Conservation (phyloP, 1,284 basidiomycete genomes). For the Sanghuangporus baumii region DNA sequence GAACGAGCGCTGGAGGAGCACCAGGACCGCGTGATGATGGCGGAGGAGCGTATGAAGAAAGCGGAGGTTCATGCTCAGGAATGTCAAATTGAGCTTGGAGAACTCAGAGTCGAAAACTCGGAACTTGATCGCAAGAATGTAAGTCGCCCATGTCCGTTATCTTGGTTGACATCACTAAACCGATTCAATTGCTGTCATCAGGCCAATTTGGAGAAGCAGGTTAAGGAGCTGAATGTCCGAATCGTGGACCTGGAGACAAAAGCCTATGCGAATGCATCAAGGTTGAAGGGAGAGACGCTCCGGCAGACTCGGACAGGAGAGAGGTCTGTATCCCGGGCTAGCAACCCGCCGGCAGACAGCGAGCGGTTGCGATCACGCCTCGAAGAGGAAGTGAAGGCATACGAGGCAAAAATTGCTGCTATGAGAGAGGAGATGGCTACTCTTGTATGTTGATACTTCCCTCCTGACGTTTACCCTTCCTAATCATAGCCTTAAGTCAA, state of each 20-base stretch:
- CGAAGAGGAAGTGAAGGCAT: constrained; percentile 58
- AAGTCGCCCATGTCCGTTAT: constrained; percentile 25
- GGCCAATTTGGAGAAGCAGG: constrained; percentile 78
- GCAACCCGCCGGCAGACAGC: constrained; percentile 50
- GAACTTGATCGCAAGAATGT: constrained; percentile 76
- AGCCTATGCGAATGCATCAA: constrained; percentile 61
- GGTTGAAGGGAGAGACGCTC: constrained; percentile 46
- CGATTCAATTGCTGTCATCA: constrained; percentile 26
- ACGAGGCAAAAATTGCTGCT: constrained; percentile 49
- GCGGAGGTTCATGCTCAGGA: constrained; percentile 73
- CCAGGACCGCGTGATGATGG: constrained; percentile 64
- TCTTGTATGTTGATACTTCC: constrained; percentile 37
- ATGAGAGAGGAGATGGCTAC: constrained; percentile 56
- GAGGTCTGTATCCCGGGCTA: constrained; percentile 47
- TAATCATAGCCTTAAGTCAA: constrained; percentile 47
- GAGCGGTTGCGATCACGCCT: constrained; percentile 54
- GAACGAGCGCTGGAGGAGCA: constrained; percentile 77
- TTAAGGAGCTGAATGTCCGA: constrained; percentile 75
- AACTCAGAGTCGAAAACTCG: constrained; percentile 71
- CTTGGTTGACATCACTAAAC: constrained; percentile 2
- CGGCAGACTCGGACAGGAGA: constrained; percentile 46
- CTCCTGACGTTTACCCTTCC: neutral
- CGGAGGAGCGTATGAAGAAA: constrained; percentile 74
- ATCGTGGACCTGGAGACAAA: constrained; percentile 79
- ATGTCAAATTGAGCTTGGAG: constrained; percentile 69